These are phyloP conservation scores for Xylaria longipes DNA, from an alignment of 495 filamentous ascomycete species.

Conservation along the genomic window DNA sequence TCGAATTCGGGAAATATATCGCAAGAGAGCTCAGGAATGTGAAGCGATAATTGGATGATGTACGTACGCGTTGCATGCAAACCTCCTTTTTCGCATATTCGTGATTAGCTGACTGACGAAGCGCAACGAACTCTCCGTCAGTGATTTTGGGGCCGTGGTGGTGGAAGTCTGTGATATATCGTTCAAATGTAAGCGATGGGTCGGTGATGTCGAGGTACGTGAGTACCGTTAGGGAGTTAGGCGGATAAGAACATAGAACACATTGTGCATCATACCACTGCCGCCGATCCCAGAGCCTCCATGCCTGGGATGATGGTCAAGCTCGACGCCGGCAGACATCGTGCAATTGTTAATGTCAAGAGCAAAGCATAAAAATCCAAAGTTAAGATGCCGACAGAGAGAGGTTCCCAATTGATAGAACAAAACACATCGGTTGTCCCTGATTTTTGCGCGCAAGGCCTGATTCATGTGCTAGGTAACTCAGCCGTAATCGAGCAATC, in stretches of 20 bases:
- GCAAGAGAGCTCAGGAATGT: not conserved
- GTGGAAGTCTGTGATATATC: slow-evolving; percentile 74
- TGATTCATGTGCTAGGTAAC: not conserved
- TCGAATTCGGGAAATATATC: not conserved
- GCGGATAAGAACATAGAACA: not conserved
- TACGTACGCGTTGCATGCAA: slow-evolving; percentile 73
- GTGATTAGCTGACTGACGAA: not conserved
- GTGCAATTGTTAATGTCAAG: not conserved
- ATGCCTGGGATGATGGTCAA: not conserved
- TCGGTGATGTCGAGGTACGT: not conserved
- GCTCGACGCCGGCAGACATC: slow-evolving; percentile 19
- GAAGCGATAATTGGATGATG: slow-evolving; percentile 3
- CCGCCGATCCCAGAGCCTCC: not conserved
- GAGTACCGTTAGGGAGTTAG: not conserved
- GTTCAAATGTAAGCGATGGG: not conserved
- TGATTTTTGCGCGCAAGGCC: not conserved
- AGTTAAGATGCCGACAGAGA: not conserved
- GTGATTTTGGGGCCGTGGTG: slow-evolving; percentile 75
- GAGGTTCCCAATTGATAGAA: not conserved
- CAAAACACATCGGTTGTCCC: not conserved
- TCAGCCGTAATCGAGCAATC: slow-evolving; percentile 14
- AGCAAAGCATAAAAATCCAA: not conserved
- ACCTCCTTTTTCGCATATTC: slow-evolving; percentile 61
- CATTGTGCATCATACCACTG: not conserved
- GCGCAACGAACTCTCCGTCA: slow-evolving; percentile 30